Conservation (phyloP, 2,329 filamentous ascomycete genomes). For the Periconia sp. region DNA sequence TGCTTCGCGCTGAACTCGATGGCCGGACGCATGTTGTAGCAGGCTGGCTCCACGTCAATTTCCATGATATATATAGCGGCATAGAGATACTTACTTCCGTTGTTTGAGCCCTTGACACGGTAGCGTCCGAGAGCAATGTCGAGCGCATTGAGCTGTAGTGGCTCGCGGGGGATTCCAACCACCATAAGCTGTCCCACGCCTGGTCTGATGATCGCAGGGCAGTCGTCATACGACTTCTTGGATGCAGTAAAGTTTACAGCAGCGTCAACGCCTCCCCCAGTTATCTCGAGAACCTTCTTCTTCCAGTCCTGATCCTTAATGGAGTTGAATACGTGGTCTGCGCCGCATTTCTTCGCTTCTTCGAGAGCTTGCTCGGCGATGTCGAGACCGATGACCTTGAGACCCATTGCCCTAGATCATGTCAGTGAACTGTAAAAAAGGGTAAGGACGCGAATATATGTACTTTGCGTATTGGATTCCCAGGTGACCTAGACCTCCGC, state of each 20-base stretch:
- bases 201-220: slow-evolving; percentile 36
- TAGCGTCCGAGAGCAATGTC: slow-evolving; percentile 38
- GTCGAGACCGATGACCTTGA: slow-evolving; percentile 39
- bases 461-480: slow-evolving; percentile 41
- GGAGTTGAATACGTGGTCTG: slow-evolving; percentile 40
- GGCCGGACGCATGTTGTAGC: slow-evolving; percentile 41
- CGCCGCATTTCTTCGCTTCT: slow-evolving; percentile 37
- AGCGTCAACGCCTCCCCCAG: slow-evolving; percentile 35
- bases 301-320: slow-evolving; percentile 34
- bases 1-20: slow-evolving; percentile 44
- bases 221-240: slow-evolving; percentile 41
- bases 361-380: slow-evolving; percentile 36
- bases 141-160: slow-evolving; percentile 37
- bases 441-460: not conserved
- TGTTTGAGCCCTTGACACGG: slow-evolving; percentile 37
- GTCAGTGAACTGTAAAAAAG: slow-evolving; percentile 7
- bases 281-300: slow-evolving; percentile 35
- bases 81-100: slow-evolving; percentile 34
- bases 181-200: slow-evolving; percentile 42
- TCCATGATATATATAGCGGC: slow-evolving; percentile 46
- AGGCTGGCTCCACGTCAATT: slow-evolving; percentile 51
- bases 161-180: slow-evolving; percentile 39
- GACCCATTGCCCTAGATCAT: slow-evolving; percentile 30
- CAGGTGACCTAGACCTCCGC: slow-evolving; percentile 40
- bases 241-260: slow-evolving; percentile 40